A percentile compares a stretch with the other conserved stretches of the same genome.
Evolutionary conservation across 2,329 filamentous ascomycete genomes (phyloP).

Genomic region (Immersiporthe knoxdaviesiana): DNA sequence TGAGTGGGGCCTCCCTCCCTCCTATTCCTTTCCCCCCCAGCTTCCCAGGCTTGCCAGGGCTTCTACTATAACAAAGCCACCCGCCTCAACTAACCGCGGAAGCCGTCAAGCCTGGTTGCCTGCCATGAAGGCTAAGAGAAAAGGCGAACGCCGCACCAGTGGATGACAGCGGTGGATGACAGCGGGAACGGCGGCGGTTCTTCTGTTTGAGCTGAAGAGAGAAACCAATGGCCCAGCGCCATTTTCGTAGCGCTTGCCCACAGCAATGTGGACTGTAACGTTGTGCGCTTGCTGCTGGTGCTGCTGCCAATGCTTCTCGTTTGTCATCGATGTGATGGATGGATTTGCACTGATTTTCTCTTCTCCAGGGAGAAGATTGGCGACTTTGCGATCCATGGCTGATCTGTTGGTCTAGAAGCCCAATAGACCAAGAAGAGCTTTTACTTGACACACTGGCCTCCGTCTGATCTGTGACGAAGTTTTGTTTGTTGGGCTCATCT

Average conservation of each 20-base stretch:
- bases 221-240: background rate
- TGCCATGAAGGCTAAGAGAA: background rate
- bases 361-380: background rate
- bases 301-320: too few relatives aligned
- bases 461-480: conserved; percentile 4
- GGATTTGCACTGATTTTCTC: background rate
- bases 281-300: background rate
- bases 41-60: background rate
- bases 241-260: background rate
- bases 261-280: background rate
- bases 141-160: conserved; percentile 2
- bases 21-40: background rate
- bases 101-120: conserved; percentile 4
- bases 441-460: background rate
- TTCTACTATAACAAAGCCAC: background rate
- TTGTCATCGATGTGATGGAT: background rate
- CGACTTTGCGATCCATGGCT: background rate
- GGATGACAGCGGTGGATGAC: conserved; percentile 6
- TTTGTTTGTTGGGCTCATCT: background rate
- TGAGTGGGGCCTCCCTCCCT: background rate
- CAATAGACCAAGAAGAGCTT: background rate
- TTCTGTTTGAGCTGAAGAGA: background rate
- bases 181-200: background rate
- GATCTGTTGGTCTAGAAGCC: conserved; percentile 7
- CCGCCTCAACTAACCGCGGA: background rate